Evolutionary conservation across 1,284 basidiomycete species (phyloP).

Genomic region (Bondarzewia mesenterica): DNA sequence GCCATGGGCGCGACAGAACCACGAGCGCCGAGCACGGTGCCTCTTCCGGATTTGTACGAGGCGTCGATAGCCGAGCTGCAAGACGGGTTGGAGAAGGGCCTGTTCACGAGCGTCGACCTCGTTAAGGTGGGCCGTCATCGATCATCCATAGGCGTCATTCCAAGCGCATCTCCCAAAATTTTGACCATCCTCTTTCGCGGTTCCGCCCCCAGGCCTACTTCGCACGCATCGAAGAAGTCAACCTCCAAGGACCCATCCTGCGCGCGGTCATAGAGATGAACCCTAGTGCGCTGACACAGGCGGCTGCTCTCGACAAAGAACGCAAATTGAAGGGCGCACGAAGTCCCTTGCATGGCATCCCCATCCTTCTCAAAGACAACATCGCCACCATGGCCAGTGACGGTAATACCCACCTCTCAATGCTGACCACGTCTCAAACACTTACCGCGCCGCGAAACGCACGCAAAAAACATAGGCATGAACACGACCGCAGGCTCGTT

Average conservation of each 20-base stretch:
- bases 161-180: background rate
- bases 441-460: too few relatives aligned
- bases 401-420: constrained; percentile 16
- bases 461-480: too few relatives aligned
- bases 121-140: constrained; percentile 29
- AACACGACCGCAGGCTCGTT: constrained; percentile 55
- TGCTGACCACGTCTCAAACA: too few relatives aligned
- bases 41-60: constrained; percentile 29
- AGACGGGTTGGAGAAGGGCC: constrained; percentile 24
- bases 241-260: constrained; percentile 48
- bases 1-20: background rate
- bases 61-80: constrained; percentile 33
- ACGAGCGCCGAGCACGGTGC: background rate
- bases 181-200: background rate
- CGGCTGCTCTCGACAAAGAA: constrained; percentile 46
- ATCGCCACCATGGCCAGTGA: constrained; percentile 37
- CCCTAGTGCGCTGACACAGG: constrained; percentile 46
- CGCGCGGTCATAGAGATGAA: constrained; percentile 60
- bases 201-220: constrained; percentile 50
- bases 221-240: constrained; percentile 64
- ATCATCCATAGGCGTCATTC: too few relatives aligned
- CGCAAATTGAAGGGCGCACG: constrained; percentile 36
- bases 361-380: constrained; percentile 66
- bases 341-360: constrained; percentile 59
- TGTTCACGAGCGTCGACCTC: constrained; percentile 34